Evolutionary conservation across 2,329 filamentous ascomycete genomes (phyloP).

Genomic region (Onygena corvina): DNA sequence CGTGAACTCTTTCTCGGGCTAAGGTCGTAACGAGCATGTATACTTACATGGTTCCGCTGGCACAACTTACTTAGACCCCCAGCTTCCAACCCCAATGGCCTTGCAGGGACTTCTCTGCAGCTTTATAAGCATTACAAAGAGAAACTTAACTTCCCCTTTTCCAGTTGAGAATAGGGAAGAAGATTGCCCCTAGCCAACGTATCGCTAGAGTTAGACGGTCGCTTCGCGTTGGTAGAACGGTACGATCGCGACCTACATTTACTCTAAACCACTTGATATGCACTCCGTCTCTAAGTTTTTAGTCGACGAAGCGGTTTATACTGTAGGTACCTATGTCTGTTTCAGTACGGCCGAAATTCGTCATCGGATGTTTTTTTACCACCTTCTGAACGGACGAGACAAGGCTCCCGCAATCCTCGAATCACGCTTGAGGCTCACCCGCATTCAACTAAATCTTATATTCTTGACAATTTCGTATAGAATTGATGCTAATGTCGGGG

Average conservation of each 20-base stretch:
- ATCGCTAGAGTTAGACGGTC: too few species aligned
- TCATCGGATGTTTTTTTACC: not conserved
- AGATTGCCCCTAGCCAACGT: not conserved
- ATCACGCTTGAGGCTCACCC: constrained; percentile 1
- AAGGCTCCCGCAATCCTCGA: not conserved
- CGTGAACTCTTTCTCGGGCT: not conserved
- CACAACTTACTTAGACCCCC: not conserved
- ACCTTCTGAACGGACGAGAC: not conserved
- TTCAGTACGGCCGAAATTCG: too few species aligned
- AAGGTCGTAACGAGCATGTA: not conserved
- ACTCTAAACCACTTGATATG: too few species aligned
- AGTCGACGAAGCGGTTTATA: too few species aligned
- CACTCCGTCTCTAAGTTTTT: not conserved
- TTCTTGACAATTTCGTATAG: not conserved
- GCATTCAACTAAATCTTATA: not conserved
- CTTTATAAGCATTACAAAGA: constrained; percentile 4
- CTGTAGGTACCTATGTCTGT: too few species aligned
- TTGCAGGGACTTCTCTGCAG: constrained; percentile 6
- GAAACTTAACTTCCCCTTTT: not conserved
- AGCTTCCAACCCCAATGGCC: not conserved
- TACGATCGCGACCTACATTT: too few species aligned
- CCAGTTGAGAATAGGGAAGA: not conserved
- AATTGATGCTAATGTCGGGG: too few species aligned
- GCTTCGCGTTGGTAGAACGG: too few species aligned
- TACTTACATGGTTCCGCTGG: not conserved